Conservation (phyloP, 495 filamentous ascomycete genomes). For the Aspergillus wentii region DNA sequence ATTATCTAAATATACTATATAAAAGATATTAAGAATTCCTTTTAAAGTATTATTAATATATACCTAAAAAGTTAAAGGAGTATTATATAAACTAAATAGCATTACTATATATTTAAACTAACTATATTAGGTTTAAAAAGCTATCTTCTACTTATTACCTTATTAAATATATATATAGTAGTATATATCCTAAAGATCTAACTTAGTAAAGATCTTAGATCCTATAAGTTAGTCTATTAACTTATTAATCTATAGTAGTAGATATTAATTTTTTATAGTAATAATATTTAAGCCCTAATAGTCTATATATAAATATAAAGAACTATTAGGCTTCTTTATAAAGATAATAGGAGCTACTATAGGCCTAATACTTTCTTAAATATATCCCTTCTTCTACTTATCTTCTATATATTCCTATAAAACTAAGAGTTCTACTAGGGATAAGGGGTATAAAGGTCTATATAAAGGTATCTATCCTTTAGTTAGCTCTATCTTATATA, state of each 20-base stretch:
- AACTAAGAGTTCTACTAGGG: too few relatives aligned
- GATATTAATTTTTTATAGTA: background rate
- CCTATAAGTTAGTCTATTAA: too few relatives aligned
- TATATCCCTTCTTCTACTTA: background rate
- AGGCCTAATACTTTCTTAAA: background rate
- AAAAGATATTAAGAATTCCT: background rate
- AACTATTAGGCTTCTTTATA: conserved; percentile 1
- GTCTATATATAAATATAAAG: background rate
- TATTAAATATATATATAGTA: too few relatives aligned
- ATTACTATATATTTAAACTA: conserved; percentile 4
- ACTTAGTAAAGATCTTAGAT: too few relatives aligned
- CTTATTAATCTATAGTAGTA: too few relatives aligned
- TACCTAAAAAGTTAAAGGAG: background rate
- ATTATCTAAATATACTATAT: background rate
- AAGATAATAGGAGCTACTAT: conserved; percentile 1
- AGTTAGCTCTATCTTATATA: background rate
- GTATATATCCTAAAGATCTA: too few relatives aligned
- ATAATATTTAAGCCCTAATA: conserved; percentile 3
- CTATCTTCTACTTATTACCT: background rate
- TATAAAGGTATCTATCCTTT: too few relatives aligned
- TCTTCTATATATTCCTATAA: background rate
- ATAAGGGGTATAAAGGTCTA: too few relatives aligned
- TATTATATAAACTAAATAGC: conserved; percentile 1
- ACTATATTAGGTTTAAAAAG: background rate
- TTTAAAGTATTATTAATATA: conserved; percentile 4